Evolutionary conservation across 2,329 filamentous ascomycete genomes (phyloP), one percentile per base, ranked within the genome.

Genomic region (Monilinia laxa): DNA sequence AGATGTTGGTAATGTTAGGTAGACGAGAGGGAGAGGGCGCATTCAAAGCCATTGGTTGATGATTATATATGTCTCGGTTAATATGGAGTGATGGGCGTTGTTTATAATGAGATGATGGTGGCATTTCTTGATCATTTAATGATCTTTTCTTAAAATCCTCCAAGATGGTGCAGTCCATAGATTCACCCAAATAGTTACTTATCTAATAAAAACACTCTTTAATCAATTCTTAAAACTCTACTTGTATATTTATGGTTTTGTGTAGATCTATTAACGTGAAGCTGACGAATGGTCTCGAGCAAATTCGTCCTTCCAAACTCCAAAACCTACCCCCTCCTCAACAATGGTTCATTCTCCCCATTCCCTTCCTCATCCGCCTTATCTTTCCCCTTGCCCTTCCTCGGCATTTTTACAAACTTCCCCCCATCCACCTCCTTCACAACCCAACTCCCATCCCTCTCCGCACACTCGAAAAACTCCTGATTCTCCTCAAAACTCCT

Each of bases 401-500:
- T 67, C 16, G 71, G 70, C 72, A 75, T 74, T 20, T 45, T 57
- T 58, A 53, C 40, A 67, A 74, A 88, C 69, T 81, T 82, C 3
- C 85, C 85, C 0, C 80, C 79, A 49, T 80, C 77, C 9, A 88
- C 82, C 68, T 81, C 83, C 31, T 72, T 73, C 1, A 88, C 85
- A 38, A 78, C 76, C 85, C 85, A 88, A 4, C 77, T 82, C 4
- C 79, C 79, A 2, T 79, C 79, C 56, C 85, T 78, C 55, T 76
- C 77, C 3, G 85, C 85, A 67, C 81, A 80, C 59, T 72, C 64
- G 65, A 76, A 75, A 56, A 76, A 74, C 66, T 69, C 70, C 52
- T 85, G 83, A 79, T 86, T 84, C 69, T 86, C 80, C 71, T 86
- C 84, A 2, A 87, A 78, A 1, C 80, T 83, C 35, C 86, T 73